Evolutionary conservation across 2,329 filamentous ascomycete species (phyloP).

Genomic region (Penicillium olsonii): DNA sequence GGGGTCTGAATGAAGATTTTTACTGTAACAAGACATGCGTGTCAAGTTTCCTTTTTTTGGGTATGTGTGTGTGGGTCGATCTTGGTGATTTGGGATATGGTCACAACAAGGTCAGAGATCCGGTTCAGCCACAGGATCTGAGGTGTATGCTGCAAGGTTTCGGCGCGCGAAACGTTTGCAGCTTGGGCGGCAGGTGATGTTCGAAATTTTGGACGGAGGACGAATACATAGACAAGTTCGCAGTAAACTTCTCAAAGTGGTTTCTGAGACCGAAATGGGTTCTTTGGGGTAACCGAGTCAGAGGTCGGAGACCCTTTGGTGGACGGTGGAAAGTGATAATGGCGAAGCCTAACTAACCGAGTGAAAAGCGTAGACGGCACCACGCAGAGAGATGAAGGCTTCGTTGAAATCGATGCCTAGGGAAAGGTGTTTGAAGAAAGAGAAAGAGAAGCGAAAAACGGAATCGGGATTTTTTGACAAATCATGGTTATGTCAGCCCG

Average conservation of each 20-base stretch:
- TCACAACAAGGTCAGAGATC: constrained; percentile 28
- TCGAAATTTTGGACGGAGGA: constrained; percentile 91
- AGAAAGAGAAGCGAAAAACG: constrained; percentile 23
- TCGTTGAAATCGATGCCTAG: constrained; percentile 15
- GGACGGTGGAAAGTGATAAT: constrained; percentile 20
- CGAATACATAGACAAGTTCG: constrained; percentile 94
- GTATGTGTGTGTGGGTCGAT: constrained; percentile 20
- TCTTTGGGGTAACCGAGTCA: constrained; percentile 29
- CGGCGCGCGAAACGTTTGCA: constrained; percentile 94
- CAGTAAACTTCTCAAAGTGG: constrained; percentile 34
- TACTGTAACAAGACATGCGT: constrained; percentile 62
- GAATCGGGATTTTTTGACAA: constrained; percentile 25
- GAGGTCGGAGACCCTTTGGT: constrained; percentile 22
- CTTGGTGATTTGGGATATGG: constrained; percentile 37
- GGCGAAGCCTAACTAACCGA: constrained; percentile 20
- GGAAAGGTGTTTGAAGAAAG: constrained; percentile 18
- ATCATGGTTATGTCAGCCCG: constrained; percentile 26
- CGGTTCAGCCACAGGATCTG: constrained; percentile 84
- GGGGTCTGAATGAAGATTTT: constrained; percentile 47
- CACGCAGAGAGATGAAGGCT: constrained; percentile 18
- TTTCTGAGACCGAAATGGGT: constrained; percentile 40
- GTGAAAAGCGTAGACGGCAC: constrained; percentile 12
- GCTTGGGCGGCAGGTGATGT: constrained; percentile 90
- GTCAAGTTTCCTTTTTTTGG: constrained; percentile 30
- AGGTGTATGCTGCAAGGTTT: constrained; percentile 89